Conservation (phyloP, 2,329 filamentous ascomycete species). For the Fusarium lyarnte region DNA sequence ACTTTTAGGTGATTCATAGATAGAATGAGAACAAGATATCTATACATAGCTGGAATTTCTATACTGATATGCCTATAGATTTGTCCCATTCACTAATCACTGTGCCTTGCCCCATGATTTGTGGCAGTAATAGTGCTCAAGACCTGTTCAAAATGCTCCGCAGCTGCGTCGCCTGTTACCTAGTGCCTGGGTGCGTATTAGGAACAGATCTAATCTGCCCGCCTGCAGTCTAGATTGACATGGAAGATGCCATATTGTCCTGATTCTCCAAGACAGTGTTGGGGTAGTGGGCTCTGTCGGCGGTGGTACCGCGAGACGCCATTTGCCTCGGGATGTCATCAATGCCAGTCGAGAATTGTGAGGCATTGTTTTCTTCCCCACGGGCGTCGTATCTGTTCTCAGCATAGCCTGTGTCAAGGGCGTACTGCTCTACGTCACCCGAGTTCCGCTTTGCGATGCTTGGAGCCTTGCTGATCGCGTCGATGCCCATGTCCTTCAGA, state of each 20-base stretch:
- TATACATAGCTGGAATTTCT: too few relatives aligned
- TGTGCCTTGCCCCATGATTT: too few relatives aligned
- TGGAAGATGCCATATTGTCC: not conserved
- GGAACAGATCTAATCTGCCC: too few relatives aligned
- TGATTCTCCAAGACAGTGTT: not conserved
- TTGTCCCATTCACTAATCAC: too few relatives aligned
- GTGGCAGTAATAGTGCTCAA: too few relatives aligned
- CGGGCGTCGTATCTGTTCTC: not conserved
- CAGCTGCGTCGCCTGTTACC: too few relatives aligned
- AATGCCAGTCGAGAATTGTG: not conserved
- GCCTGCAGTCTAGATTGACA: not conserved
- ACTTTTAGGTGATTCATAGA: not conserved
- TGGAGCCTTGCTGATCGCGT: not conserved
- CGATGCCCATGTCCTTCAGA: not conserved
- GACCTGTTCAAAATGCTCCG: too few relatives aligned
- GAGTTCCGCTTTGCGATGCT: not conserved
- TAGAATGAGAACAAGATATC: too few relatives aligned
- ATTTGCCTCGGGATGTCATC: not conserved
- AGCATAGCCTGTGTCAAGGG: not conserved
- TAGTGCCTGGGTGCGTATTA: too few relatives aligned
- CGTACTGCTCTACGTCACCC: not conserved
- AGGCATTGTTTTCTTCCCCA: not conserved
- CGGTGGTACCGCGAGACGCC: not conserved
- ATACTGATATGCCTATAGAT: too few relatives aligned
- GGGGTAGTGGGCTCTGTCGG: not conserved